A percentile compares a stretch with the other conserved stretches of the same genome.
phyloP scores from a whole-genome alignment of 1,139 yeast genomes.

The Debaryomyces fabryi region DNA sequence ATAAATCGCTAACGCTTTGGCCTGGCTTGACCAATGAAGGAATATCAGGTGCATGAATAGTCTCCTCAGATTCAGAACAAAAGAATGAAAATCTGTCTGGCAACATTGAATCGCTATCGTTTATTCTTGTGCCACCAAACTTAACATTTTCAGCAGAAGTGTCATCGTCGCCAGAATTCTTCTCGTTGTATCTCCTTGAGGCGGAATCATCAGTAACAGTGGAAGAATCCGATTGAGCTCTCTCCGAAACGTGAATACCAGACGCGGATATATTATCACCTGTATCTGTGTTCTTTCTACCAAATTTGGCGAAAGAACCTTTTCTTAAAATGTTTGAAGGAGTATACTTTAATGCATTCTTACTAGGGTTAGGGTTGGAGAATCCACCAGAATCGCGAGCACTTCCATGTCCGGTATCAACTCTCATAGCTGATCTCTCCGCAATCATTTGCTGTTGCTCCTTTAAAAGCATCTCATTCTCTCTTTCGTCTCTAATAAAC shows the following conservation, averaged over 20 bases:
- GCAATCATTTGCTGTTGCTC: constrained; percentile 36
- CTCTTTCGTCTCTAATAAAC: constrained; percentile 59
- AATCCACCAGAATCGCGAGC: constrained; percentile 20
- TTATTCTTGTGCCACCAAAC: constrained; percentile 39
- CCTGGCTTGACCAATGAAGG: constrained; percentile 71
- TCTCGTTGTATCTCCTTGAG: constrained; percentile 9
- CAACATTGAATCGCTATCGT: constrained; percentile 23
- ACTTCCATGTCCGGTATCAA: constrained; percentile 18
- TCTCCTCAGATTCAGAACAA: constrained; percentile 78
- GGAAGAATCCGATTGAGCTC: constrained; percentile 30
- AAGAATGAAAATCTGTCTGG: constrained; percentile 86
- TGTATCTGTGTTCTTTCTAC: neutral
- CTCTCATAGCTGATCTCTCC: constrained; percentile 32
- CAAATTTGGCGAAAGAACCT: constrained; percentile 15
- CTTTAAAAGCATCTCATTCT: constrained; percentile 27
- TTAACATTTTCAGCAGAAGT: constrained; percentile 30
- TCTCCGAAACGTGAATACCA: constrained; percentile 15
- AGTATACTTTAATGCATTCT: constrained; percentile 65
- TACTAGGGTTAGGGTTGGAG: constrained; percentile 24
- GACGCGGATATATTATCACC: constrained; percentile 12
- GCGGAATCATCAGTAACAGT: constrained; percentile 22
- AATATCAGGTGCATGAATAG: constrained; percentile 86
- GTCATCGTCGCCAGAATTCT: constrained; percentile 13
- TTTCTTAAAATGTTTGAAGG: constrained; percentile 44
- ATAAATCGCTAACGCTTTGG: constrained; percentile 65